phyloP scores from a whole-genome alignment of 306 rosid species.

The Comarum palustre region DNA sequence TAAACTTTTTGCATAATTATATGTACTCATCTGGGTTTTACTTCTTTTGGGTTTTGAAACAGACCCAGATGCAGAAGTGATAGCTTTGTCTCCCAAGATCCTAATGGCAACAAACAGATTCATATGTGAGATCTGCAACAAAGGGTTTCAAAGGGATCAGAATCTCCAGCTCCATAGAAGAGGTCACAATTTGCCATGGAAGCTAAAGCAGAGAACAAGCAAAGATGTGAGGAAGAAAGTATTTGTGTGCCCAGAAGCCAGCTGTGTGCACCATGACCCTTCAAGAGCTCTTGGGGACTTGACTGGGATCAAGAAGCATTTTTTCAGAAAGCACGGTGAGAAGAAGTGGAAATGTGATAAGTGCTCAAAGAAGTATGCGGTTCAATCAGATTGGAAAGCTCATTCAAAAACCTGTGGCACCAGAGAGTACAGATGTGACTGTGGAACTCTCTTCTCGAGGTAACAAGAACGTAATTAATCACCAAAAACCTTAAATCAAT shows the following conservation, averaged over 20 bases:
- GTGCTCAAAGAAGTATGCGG: conserved; percentile 88
- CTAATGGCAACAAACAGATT: conserved; percentile 83
- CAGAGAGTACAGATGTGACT: conserved; percentile 93
- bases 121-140: conserved; percentile 87
- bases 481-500: neutral
- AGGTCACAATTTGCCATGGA: conserved; percentile 98
- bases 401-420: conserved; percentile 96
- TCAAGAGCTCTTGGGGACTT: conserved; percentile 89
- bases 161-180: conserved; percentile 94
- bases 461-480: conserved; percentile 28
- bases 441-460: conserved; percentile 99
- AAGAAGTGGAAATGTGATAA: conserved; percentile 99
- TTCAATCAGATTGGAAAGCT: conserved; percentile 98
- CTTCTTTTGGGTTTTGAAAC: conserved; percentile 10
- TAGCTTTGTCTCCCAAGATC: conserved; percentile 78
- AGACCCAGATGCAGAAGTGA: conserved; percentile 97
- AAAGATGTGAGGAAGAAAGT: conserved; percentile 85
- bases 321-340: conserved; percentile 92
- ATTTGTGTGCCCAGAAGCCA: conserved; percentile 81
- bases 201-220: conserved; percentile 78
- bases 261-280: conserved; percentile 90
- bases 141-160: conserved; percentile 94
- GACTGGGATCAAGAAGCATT: conserved; percentile 96
- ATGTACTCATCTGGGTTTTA: neutral
- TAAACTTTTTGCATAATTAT: neutral